Evolutionary conservation across 2,329 filamentous ascomycete species (phyloP), one percentile per base, ranked within the genome.

Genomic region (Talaromyces sp.): DNA sequence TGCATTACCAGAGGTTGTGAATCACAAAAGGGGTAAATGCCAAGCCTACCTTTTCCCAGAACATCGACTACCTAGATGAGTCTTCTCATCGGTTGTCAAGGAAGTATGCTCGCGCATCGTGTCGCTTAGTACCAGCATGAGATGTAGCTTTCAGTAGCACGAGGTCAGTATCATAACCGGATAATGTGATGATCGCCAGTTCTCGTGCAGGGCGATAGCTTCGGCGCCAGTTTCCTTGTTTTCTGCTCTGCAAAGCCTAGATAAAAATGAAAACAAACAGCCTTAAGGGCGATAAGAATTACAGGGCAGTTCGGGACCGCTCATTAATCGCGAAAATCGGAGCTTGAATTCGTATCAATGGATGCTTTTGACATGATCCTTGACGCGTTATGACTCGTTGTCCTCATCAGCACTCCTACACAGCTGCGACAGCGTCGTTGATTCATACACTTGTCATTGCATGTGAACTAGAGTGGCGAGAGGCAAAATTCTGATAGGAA

Each of bases 21-120:
- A 84, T 82, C 61, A 86, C 85, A 50, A 83, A 86, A 73, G 84
- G 82, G 82, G 75, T 84, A 50, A 76, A 80, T 6, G 70, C 77
- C 0, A 62, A 66, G 28, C n/a, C 28, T 42, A 39, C 28, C 3
- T 40, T 57, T 39, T 14, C 33, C 35, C n/a, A 57, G 54, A 40
- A 42, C 35, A 42, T 57, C 54, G 14, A 42, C 31, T n/a, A 54
- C n/a, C 28, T 37, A 11, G 9, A 5, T 54, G 11, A 35, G 6
- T 35, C n/a, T 31, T 37, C n/a, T 23, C 31, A 14, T 23, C 50
- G 31, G 37, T 37, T n/a, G 28, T 23, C 50, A 35, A 14, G 11
- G n/a, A 11, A 23, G 3, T 37, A 35, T 8, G n/a, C 28, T 35
- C 50, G 11, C 31, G n/a, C 31, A 54, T 23, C 50, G n/a, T n/a